Evolutionary conservation across 495 filamentous ascomycete species (phyloP).

Genomic region (Penicillium egyptiacum): DNA sequence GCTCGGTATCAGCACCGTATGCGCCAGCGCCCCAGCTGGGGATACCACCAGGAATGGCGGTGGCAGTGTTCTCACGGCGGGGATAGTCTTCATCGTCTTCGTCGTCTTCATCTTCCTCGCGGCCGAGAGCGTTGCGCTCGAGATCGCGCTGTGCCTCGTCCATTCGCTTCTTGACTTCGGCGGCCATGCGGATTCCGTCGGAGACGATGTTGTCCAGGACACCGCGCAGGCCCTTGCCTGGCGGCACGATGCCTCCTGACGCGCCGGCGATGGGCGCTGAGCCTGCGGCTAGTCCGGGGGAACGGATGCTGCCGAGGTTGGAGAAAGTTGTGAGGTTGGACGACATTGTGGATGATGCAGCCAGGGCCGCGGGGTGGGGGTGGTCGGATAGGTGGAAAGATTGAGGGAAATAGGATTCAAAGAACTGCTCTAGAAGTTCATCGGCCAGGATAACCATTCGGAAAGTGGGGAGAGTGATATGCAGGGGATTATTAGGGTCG

Average conservation of each 20-base stretch:
- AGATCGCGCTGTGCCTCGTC: constrained; percentile 87
- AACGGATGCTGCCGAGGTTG: constrained; percentile 57
- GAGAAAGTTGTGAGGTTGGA: constrained; percentile 79
- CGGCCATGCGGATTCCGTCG: constrained; percentile 92
- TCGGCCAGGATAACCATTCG: constrained; percentile 98
- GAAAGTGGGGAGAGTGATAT: constrained; percentile 97
- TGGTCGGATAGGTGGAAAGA: constrained; percentile 66
- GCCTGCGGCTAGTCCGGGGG: constrained; percentile 38
- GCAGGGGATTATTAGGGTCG: constrained; percentile 85
- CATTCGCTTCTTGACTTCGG: constrained; percentile 85
- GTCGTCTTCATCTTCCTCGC: constrained; percentile 76
- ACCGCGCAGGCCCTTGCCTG: constrained; percentile 76
- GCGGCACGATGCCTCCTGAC: constrained; percentile 56
- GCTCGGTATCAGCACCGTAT: constrained; percentile 56
- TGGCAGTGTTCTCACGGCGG: constrained; percentile 24
- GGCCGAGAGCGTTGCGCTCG: constrained; percentile 71
- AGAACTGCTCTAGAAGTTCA: constrained; percentile 92
- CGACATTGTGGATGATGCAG: constrained; percentile 63
- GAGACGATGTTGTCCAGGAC: constrained; percentile 96
- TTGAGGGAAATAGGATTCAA: constrained; percentile 75
- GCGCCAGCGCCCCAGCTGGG: constrained; percentile 48
- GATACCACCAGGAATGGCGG: constrained; percentile 42
- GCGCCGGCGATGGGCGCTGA: constrained; percentile 45
- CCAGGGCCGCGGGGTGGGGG: constrained; percentile 38
- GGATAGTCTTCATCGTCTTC: constrained; percentile 58